phyloP scores from a whole-genome alignment of 176 grass and related monocot genomes.

The Juncus effusus region DNA sequence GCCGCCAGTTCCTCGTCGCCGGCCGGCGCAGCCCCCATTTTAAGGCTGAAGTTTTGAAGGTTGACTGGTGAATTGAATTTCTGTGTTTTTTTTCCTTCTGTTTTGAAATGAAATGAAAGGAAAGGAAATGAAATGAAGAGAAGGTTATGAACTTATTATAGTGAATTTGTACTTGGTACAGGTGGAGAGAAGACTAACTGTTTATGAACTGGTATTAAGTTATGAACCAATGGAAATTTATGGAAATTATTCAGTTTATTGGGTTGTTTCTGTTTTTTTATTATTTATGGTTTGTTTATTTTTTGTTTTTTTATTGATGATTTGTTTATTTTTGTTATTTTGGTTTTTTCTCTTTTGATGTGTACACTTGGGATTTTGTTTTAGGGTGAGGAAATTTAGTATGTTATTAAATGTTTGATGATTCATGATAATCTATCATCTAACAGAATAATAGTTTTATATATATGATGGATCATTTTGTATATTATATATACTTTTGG shows the following conservation, averaged over 20 bases:
- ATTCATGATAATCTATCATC: too few relatives aligned
- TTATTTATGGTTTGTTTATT: conserved; percentile 1
- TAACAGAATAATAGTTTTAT: too few relatives aligned
- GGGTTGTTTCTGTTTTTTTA: neutral
- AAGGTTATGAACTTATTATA: neutral
- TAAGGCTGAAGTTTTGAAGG: neutral
- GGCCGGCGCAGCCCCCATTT: conserved; percentile 37
- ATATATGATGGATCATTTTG: neutral
- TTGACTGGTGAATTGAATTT: neutral
- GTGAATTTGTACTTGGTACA: neutral
- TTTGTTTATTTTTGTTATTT: neutral
- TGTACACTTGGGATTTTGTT: too few relatives aligned
- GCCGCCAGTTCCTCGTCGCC: conserved; percentile 28
- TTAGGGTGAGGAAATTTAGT: too few relatives aligned
- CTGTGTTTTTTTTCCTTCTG: conserved; percentile 8
- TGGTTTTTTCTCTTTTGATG: too few relatives aligned
- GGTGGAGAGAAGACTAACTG: conserved; percentile 14
- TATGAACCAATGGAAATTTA: conserved; percentile 4
- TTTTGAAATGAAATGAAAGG: neutral
- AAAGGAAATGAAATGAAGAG: conserved; percentile 5
- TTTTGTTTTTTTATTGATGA: neutral
- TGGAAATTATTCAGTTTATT: too few relatives aligned
- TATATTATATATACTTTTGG: too few relatives aligned
- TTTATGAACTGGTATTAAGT: conserved; percentile 19
- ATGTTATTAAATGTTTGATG: too few relatives aligned